Conservation (phyloP, 1,284 basidiomycete species). For the Athelia psychrophila region DNA sequence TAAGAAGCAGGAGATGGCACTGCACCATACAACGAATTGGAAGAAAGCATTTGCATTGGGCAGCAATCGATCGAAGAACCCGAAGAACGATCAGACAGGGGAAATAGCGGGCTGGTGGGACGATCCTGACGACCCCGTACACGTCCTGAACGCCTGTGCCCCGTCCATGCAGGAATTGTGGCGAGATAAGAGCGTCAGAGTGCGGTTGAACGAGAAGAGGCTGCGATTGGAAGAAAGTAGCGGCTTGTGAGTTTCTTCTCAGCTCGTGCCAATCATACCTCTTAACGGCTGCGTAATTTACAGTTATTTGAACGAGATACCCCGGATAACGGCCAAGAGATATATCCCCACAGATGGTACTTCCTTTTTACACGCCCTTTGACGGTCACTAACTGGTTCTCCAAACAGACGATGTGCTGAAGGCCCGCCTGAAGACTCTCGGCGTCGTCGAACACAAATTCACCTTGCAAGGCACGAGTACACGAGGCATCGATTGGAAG, state of each 20-base stretch:
- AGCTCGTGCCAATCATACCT: too few species aligned
- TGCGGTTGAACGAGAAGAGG: slow-evolving; percentile 57
- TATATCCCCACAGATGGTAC: slow-evolving; percentile 78
- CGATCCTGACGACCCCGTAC: slow-evolving; percentile 76
- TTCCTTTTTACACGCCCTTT: slow-evolving; percentile 18
- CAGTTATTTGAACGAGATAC: slow-evolving; percentile 77
- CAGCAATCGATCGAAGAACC: slow-evolving; percentile 56
- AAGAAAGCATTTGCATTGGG: slow-evolving; percentile 65
- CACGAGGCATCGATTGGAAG: slow-evolving; percentile 65
- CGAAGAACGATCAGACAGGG: slow-evolving; percentile 61
- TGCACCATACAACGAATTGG: slow-evolving; percentile 69
- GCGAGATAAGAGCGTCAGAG: slow-evolving; percentile 61
- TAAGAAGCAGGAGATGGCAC: slow-evolving; percentile 51
- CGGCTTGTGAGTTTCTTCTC: slow-evolving; percentile 61
- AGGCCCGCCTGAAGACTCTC: slow-evolving; percentile 68
- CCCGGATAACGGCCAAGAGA: slow-evolving; percentile 72
- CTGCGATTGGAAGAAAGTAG: slow-evolving; percentile 75
- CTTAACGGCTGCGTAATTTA: slow-evolving; percentile 1
- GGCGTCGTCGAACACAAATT: slow-evolving; percentile 78
- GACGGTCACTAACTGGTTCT: neutral
- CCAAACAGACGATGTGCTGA: slow-evolving; percentile 59
- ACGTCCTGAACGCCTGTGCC: slow-evolving; percentile 59
- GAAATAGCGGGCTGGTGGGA: slow-evolving; percentile 82
- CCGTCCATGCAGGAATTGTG: slow-evolving; percentile 68
- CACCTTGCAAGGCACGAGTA: slow-evolving; percentile 53